Percentiles rank a stretch among this genome's conserved stretches.
phyloP scores from a whole-genome alignment of 1,139 yeast genomes.

The Debaryomyces udenii region DNA sequence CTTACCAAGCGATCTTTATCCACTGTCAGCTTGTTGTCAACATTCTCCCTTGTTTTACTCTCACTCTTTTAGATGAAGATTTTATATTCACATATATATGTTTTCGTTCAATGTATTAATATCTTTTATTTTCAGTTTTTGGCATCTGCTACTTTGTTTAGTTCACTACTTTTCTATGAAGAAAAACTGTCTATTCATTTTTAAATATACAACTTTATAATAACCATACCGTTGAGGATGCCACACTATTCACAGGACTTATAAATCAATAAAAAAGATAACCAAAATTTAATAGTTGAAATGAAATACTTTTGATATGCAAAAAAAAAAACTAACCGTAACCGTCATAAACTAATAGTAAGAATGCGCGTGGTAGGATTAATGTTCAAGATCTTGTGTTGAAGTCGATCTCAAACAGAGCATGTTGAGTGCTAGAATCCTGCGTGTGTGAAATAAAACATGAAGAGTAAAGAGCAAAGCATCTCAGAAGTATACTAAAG shows the following conservation, averaged over 20 bases:
- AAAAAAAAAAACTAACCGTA: slow-evolving; percentile 21
- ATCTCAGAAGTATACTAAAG: background rate
- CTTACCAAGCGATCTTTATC: slow-evolving; percentile 1
- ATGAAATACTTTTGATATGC: slow-evolving; percentile 23
- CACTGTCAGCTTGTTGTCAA: slow-evolving; percentile 6
- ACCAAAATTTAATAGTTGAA: slow-evolving; percentile 24
- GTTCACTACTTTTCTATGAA: background rate
- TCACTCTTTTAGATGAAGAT: slow-evolving; percentile 7
- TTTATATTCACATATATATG: background rate
- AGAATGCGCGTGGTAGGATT: slow-evolving; percentile 14
- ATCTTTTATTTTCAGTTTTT: background rate
- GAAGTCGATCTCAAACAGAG: slow-evolving; percentile 23
- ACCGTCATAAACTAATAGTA: slow-evolving; percentile 18
- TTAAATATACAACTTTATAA: slow-evolving; percentile 7
- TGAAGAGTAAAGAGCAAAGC: slow-evolving; percentile 11
- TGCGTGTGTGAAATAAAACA: slow-evolving; percentile 25
- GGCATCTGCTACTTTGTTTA: background rate
- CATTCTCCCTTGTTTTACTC: slow-evolving; percentile 5
- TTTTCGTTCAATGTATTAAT: slow-evolving; percentile 5
- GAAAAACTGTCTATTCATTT: slow-evolving; percentile 5
- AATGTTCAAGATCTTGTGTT: slow-evolving; percentile 18
- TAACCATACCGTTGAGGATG: slow-evolving; percentile 40
- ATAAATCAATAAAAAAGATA: slow-evolving; percentile 11
- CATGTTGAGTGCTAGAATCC: slow-evolving; percentile 31
- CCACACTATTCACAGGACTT: slow-evolving; percentile 22